phyloP scores from a whole-genome alignment of 2,329 filamentous ascomycete genomes.

The Calonectria crousiana region DNA sequence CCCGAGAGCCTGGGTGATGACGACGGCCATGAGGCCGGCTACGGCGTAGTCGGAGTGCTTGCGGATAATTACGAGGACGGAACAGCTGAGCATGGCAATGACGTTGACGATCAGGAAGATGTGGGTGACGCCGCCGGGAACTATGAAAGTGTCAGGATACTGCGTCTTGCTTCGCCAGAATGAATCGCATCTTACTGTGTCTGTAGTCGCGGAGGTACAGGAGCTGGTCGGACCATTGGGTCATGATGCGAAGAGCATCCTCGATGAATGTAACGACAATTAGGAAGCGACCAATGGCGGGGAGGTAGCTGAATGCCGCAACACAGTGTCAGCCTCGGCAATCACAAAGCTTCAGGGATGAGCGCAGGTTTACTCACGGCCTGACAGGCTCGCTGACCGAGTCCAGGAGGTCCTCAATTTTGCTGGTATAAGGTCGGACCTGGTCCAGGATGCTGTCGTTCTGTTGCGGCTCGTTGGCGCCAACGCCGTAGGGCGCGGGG shows the following conservation, averaged over 20 bases:
- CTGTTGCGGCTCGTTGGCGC: slow-evolving; percentile 71
- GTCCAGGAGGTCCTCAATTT: slow-evolving; percentile 95
- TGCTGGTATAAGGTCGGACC: slow-evolving; percentile 95
- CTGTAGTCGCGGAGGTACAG: slow-evolving; percentile 93
- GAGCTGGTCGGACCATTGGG: slow-evolving; percentile 97
- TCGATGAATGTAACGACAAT: slow-evolving; percentile 99
- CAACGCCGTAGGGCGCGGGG: slow-evolving; percentile 74
- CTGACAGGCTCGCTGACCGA: slow-evolving; percentile 90
- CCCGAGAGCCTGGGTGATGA: slow-evolving; percentile 92
- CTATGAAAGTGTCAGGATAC: slow-evolving; percentile 60
- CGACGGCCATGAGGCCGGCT: slow-evolving; percentile 87
- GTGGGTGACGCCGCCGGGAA: slow-evolving; percentile 89
- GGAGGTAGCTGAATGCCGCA: slow-evolving; percentile 77
- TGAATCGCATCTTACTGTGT: slow-evolving; percentile 76
- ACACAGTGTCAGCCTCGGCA: slow-evolving; percentile 32
- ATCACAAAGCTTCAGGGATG: not conserved
- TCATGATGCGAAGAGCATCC: slow-evolving; percentile 94
- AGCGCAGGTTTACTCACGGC: slow-evolving; percentile 70
- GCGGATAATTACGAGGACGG: slow-evolving; percentile 87
- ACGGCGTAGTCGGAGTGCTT: slow-evolving; percentile 96
- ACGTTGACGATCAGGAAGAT: slow-evolving; percentile 93
- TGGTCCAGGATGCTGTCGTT: slow-evolving; percentile 76
- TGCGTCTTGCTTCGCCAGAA: not conserved
- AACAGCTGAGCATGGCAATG: slow-evolving; percentile 86
- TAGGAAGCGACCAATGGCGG: slow-evolving; percentile 94